Evolutionary conservation across 2,329 filamentous ascomycete genomes (phyloP).

Genomic region (Exophiala lecanii-corni): DNA sequence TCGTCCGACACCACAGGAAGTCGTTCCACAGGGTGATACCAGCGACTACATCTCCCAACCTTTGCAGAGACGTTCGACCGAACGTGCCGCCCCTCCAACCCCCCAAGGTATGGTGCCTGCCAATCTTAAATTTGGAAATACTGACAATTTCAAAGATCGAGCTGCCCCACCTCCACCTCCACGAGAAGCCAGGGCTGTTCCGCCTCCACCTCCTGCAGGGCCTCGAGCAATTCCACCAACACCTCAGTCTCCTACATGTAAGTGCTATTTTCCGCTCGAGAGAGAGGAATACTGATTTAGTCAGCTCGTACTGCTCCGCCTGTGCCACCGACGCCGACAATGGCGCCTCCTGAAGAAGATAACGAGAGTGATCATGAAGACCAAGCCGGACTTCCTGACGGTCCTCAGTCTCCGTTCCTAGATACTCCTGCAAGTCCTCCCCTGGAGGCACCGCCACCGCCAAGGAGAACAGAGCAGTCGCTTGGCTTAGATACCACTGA

Average conservation of each 20-base stretch:
- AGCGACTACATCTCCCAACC: constrained; percentile 24
- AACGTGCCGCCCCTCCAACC: constrained; percentile 42
- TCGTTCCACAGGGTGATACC: constrained; percentile 15
- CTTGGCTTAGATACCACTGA: constrained; percentile 24
- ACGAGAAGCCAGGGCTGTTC: constrained; percentile 36
- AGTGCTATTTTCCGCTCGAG: too few species aligned
- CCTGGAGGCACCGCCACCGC: constrained; percentile 36
- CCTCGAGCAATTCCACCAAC: constrained; percentile 18
- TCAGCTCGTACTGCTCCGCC: constrained; percentile 16
- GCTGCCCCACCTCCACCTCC: constrained; percentile 41
- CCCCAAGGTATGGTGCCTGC: constrained; percentile 54
- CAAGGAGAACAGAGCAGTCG: constrained; percentile 9
- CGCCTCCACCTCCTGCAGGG: constrained; percentile 43
- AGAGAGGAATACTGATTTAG: too few species aligned
- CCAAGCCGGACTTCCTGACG: constrained; percentile 18
- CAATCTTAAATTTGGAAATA: too few species aligned
- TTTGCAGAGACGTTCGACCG: constrained; percentile 31
- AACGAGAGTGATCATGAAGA: constrained; percentile 9
- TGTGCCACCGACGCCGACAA: constrained; percentile 3
- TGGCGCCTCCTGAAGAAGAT: constrained; percentile 8
- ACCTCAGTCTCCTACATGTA: constrained; percentile 20
- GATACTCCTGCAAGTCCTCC: constrained; percentile 33
- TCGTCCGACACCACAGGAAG: constrained; percentile 21
- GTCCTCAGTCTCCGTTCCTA: constrained; percentile 28
- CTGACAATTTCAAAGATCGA: too few species aligned